Evolutionary conservation across 441 rosid species (phyloP).

Genomic region (Populus hybrid): DNA sequence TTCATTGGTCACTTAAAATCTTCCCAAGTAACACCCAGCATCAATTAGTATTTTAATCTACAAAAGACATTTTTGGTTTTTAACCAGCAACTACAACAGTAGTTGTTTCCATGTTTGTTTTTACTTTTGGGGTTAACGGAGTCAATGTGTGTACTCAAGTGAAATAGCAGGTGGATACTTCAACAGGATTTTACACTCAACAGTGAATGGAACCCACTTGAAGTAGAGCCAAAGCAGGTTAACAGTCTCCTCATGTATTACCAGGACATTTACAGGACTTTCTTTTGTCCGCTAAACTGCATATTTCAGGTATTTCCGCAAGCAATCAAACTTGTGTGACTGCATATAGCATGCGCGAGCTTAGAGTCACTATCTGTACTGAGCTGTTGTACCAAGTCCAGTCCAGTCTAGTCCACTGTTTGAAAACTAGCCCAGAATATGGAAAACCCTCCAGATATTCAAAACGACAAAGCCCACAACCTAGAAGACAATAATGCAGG

Average conservation of each 20-base stretch:
- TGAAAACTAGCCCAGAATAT: slow-evolving; percentile 19
- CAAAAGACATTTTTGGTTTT: background rate
- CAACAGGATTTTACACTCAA: slow-evolving; percentile 4
- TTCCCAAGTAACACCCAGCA: background rate
- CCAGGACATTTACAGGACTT: slow-evolving; percentile 12
- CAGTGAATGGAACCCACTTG: background rate
- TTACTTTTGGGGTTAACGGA: background rate
- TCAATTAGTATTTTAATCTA: background rate
- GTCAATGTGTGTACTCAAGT: background rate
- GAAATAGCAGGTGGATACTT: background rate
- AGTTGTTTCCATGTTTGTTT: background rate
- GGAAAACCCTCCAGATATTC: background rate
- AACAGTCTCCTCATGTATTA: background rate
- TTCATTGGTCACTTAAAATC: background rate
- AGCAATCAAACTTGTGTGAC: slow-evolving; percentile 15
- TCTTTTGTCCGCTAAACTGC: background rate
- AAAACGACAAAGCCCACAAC: slow-evolving; percentile 21
- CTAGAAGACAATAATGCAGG: slow-evolving; percentile 20
- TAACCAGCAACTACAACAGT: background rate
- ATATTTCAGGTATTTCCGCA: slow-evolving; percentile 8
- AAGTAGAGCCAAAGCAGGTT: slow-evolving; percentile 11
- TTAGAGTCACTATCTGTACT: slow-evolving; percentile 1
- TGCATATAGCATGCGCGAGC: slow-evolving; percentile 22
- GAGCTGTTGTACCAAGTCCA: background rate
- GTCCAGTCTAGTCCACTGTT: background rate